Conservation (phyloP, 371 early-diverging fungal genomes). For the Haplosporangium sp. region DNA sequence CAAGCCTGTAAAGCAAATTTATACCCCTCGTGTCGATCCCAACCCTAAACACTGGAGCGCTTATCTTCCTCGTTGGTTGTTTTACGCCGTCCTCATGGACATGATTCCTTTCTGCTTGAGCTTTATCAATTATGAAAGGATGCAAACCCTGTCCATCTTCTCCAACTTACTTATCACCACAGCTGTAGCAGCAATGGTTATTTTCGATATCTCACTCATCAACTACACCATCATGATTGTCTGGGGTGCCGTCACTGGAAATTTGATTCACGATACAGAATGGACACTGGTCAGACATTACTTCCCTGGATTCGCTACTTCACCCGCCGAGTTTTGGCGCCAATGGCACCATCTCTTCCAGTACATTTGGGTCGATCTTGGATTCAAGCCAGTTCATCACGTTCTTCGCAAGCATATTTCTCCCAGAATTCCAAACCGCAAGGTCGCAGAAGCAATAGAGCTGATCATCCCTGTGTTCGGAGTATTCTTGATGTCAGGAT, state of each 20-base stretch:
- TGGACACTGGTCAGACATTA: conserved; percentile 51
- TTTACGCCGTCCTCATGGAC: conserved; percentile 37
- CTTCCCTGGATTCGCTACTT: conserved; percentile 53
- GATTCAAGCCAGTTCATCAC: conserved; percentile 40
- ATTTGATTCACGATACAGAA: conserved; percentile 47
- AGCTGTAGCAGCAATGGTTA: conserved; percentile 31
- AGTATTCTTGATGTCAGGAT: conserved; percentile 54
- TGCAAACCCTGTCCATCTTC: conserved; percentile 21
- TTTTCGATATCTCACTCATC: conserved; percentile 49
- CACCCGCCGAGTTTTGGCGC: conserved; percentile 49
- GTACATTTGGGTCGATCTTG: conserved; percentile 52
- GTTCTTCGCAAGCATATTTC: conserved; percentile 38
- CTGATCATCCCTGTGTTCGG: conserved; percentile 43
- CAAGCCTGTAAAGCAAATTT: conserved; percentile 33
- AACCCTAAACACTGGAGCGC: conserved; percentile 53
- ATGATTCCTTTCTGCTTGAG: conserved; percentile 27
- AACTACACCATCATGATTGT: conserved; percentile 54
- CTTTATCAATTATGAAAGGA: conserved; percentile 40
- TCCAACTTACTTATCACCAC: conserved; percentile 11
- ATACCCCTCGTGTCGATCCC: conserved; percentile 29
- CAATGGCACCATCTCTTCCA: conserved; percentile 55
- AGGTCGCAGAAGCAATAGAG: conserved; percentile 21
- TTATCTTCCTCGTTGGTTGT: conserved; percentile 50
- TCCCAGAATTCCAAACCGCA: conserved; percentile 10
- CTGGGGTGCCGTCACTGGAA: conserved; percentile 37